Evolutionary conservation across 257 asterid genomes (phyloP), one percentile per base, ranked within the genome.

Genomic region (Forsythia suspensa): DNA sequence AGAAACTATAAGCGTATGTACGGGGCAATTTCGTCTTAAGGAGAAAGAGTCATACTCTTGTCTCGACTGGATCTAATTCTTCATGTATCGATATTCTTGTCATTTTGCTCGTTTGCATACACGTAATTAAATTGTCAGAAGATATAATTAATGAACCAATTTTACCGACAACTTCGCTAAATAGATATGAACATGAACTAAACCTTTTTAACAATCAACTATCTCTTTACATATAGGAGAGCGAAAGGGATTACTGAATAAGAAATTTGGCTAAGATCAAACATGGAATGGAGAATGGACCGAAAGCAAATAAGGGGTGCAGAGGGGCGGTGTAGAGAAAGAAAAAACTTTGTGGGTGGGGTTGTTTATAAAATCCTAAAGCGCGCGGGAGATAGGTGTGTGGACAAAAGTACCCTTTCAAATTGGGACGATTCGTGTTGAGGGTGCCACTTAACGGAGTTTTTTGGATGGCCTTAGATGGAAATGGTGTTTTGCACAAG

Each of bases 331-430:
- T 89, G 88, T 79, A 85, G 92, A 63, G 87, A 71, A 71, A 82
- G 82, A 8, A 6, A 15, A 57, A 74, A 24, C 24, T 24, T 74
- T 34, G 43, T 79, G 4, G 37, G 77, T 81, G 88, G 84, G 77
- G 76, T 69, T 70, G 63, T 72, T 71, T 72, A 80, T 43, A 88
- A 94, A 94, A 91, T 97, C 98, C 98, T 92, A 92, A 89, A 87
- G 88, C 85, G 91, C 79, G 88, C 80, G 76, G 39, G 80, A 66
- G 59, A 0, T 12, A 24, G 24, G 24, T 24, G 24, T 24, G 24
- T 24, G 24, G 24, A 24, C 24, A 24, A 24, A 24, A 24, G 24
- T 24, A 24, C 24, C 24, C 24, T 24, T 24, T 24, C 24, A 24
- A 24, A 24, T 24, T 24, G 24, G 24, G 24, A 24, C 24, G 24